Percentiles rank a stretch among this genome's conserved stretches.
Evolutionary conservation across 2,329 filamentous ascomycete species (phyloP).

Genomic region (Ophiosphaerella korrae): DNA sequence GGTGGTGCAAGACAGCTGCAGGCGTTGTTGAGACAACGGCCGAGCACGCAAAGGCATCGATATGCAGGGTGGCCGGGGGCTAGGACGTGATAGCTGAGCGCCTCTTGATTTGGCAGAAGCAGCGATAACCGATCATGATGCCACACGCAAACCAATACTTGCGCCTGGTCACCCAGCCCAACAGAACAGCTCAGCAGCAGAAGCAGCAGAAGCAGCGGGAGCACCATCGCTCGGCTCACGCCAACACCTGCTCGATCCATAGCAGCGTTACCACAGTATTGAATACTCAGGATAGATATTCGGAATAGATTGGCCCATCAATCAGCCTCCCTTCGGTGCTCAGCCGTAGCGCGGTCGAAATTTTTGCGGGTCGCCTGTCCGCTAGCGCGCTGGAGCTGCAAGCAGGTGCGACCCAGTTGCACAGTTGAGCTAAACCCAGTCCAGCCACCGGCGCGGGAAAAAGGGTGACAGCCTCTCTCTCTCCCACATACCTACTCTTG

Average conservation of each 20-base stretch:
- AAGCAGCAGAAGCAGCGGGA: no score
- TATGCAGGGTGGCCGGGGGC: slow-evolving; percentile 26
- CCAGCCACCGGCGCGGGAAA: slow-evolving; percentile 11
- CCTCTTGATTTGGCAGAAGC: slow-evolving; percentile 19
- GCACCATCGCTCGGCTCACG: no score
- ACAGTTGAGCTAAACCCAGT: not conserved
- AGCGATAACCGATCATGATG: no score
- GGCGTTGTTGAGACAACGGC: slow-evolving; percentile 23
- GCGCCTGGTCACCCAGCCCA: no score
- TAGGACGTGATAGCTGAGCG: slow-evolving; percentile 22
- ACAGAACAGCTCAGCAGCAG: no score
- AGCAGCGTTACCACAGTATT: no score
- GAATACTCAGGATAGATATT: no score
- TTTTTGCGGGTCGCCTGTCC: not conserved
- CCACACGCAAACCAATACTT: no score
- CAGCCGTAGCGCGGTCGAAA: no score
- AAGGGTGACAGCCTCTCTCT: slow-evolving; percentile 14
- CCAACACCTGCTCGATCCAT: no score
- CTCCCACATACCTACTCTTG: slow-evolving; percentile 4
- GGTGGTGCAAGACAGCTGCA: not conserved
- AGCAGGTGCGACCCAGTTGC: not conserved
- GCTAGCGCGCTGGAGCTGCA: not conserved
- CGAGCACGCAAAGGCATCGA: slow-evolving; percentile 16
- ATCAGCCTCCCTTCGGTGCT: no score
- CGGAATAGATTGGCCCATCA: no score